These are phyloP conservation scores for Alloascoidea africana DNA, from an alignment of 805 yeast species.

Conservation along the genomic window DNA sequence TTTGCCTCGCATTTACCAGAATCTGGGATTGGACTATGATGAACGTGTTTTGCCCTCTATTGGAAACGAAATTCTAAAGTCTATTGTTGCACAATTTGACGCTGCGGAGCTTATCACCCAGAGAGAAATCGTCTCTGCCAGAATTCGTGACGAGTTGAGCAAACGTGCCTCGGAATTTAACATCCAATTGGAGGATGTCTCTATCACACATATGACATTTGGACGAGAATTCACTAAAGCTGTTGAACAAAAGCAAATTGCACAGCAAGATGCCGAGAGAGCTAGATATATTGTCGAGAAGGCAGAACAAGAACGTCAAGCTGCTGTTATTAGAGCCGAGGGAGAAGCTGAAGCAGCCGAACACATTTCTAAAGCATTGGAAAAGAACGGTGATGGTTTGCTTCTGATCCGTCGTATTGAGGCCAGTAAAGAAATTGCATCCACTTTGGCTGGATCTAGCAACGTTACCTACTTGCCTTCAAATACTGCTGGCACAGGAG, in stretches of 20 bases:
- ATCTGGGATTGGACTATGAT: slow-evolving; percentile 86
- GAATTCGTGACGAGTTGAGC: slow-evolving; percentile 76
- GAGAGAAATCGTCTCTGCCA: slow-evolving; percentile 85
- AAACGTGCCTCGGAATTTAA: slow-evolving; percentile 77
- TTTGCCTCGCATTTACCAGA: slow-evolving; percentile 80
- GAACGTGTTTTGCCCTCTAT: slow-evolving; percentile 87
- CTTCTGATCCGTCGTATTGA: slow-evolving; percentile 88
- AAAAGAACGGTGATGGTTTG: slow-evolving; percentile 92
- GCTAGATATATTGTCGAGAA: slow-evolving; percentile 86
- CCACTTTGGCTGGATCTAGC: slow-evolving; percentile 65
- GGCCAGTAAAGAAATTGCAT: slow-evolving; percentile 92
- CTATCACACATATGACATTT: slow-evolving; percentile 95
- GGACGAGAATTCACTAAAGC: slow-evolving; percentile 96
- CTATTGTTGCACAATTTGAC: slow-evolving; percentile 86
- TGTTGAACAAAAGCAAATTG: slow-evolving; percentile 96
- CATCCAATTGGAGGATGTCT: slow-evolving; percentile 88
- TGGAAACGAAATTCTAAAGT: slow-evolving; percentile 81
- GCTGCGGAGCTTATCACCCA: slow-evolving; percentile 96
- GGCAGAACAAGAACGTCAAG: slow-evolving; percentile 96
- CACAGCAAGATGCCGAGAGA: slow-evolving; percentile 98
- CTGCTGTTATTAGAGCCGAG: slow-evolving; percentile 90
- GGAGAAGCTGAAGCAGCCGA: slow-evolving; percentile 99
- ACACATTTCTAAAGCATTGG: slow-evolving; percentile 78
- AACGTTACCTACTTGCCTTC: slow-evolving; percentile 84
- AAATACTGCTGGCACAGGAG: neutral